Conservation (phyloP, 2,329 filamentous ascomycete genomes). For the Curvularia sp. region DNA sequence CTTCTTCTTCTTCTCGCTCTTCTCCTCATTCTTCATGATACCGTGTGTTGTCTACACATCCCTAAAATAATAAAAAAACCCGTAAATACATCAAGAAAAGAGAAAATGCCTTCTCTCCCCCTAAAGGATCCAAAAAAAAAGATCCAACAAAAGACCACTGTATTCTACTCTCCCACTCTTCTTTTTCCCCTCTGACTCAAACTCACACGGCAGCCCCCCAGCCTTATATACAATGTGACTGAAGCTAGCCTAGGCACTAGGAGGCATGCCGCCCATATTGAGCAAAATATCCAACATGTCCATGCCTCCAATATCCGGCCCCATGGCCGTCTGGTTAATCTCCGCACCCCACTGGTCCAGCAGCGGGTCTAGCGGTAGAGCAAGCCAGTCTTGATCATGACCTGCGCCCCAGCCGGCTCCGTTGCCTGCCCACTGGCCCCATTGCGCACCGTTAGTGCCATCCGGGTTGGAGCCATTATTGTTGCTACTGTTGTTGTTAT, state of each 20-base stretch:
- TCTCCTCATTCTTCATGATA: too few species aligned
- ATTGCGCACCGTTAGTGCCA: conserved; percentile 21
- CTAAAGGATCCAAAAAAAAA: too few species aligned
- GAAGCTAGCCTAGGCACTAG: conserved; percentile 11
- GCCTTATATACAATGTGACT: not conserved
- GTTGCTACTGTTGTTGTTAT: conserved; percentile 19
- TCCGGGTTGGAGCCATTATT: conserved; percentile 13
- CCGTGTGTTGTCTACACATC: too few species aligned
- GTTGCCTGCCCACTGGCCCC: conserved; percentile 34
- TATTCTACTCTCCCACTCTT: not conserved
- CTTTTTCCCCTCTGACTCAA: not conserved
- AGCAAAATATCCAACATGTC: conserved; percentile 60
- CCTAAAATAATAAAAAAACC: too few species aligned
- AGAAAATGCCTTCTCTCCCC: too few species aligned
- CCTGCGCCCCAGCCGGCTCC: conserved; percentile 31
- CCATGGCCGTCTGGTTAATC: conserved; percentile 63
- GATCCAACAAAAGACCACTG: too few species aligned
- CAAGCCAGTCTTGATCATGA: conserved; percentile 64
- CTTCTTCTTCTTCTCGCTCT: too few species aligned
- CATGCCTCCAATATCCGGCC: conserved; percentile 68
- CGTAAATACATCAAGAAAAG: too few species aligned
- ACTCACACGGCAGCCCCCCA: too few species aligned
- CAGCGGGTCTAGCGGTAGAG: conserved; percentile 67
- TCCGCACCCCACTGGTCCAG: conserved; percentile 65
- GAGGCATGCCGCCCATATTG: conserved; percentile 47